Conservation (phyloP, 2,329 filamentous ascomycete species). For the Cercospora sesami region DNA sequence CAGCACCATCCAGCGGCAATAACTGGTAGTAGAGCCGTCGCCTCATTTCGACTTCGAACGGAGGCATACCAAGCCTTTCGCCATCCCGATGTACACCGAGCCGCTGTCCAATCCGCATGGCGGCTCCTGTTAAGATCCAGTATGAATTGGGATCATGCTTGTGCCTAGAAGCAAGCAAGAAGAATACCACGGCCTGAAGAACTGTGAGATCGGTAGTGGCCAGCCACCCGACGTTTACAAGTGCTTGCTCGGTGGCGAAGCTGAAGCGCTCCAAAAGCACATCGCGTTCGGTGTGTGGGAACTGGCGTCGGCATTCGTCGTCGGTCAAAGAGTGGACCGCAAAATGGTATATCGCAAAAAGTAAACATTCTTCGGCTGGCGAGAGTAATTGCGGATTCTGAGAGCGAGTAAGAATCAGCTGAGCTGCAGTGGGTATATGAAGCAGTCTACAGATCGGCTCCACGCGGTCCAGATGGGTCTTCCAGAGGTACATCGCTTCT, state of each 20-base stretch:
- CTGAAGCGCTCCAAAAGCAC: conserved; percentile 34
- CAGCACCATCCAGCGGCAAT: conserved; percentile 52
- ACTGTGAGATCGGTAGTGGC: conserved; percentile 64
- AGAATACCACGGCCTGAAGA: conserved; percentile 66
- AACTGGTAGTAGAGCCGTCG: conserved; percentile 63
- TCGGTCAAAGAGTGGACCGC: conserved; percentile 52
- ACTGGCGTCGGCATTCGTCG: conserved; percentile 47
- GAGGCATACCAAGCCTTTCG: conserved; percentile 48
- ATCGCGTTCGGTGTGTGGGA: conserved; percentile 47
- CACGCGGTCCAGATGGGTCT: conserved; percentile 67
- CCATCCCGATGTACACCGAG: conserved; percentile 63
- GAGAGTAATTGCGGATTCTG: conserved; percentile 54
- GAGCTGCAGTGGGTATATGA: conserved; percentile 58
- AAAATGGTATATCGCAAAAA: conserved; percentile 62
- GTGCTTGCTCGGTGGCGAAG: conserved; percentile 60
- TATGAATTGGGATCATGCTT: conserved; percentile 52
- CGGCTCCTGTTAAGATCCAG: conserved; percentile 64
- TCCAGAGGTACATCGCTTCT: conserved; percentile 53
- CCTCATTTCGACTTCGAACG: conserved; percentile 59
- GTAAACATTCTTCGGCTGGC: conserved; percentile 57
- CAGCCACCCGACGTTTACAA: conserved; percentile 67
- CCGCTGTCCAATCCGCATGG: conserved; percentile 58
- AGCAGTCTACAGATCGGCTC: conserved; percentile 70
- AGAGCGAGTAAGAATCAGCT: conserved; percentile 52
- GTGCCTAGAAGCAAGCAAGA: conserved; percentile 48